phyloP scores from a whole-genome alignment of 202 grass and related monocot species.

The Dendrocalamus latiflorus region DNA sequence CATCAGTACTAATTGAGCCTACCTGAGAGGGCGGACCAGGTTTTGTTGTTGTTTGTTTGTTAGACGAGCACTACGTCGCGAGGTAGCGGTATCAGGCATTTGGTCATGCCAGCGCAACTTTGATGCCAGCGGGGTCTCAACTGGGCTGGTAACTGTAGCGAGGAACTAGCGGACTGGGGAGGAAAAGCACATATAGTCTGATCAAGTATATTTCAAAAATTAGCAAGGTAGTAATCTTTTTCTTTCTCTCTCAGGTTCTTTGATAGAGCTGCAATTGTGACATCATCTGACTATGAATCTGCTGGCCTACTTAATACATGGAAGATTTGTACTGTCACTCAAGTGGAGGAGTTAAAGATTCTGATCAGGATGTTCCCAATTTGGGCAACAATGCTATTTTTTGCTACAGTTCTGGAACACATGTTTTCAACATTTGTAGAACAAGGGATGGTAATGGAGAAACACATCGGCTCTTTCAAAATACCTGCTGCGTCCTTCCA shows the following conservation, averaged over 20 bases:
- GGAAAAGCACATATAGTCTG: too few relatives aligned
- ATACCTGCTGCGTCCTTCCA: constrained; percentile 70
- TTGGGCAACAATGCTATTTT: constrained; percentile 56
- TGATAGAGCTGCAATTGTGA: constrained; percentile 72
- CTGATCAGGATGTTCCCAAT: constrained; percentile 63
- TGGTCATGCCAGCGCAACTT: too few relatives aligned
- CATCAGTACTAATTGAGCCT: too few relatives aligned
- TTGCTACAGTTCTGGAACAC: constrained; percentile 52
- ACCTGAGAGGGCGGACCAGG: too few relatives aligned
- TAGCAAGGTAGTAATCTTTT: not conserved
- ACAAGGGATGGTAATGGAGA: constrained; percentile 69
- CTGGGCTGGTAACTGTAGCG: too few relatives aligned
- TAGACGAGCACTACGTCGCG: too few relatives aligned
- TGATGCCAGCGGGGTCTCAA: too few relatives aligned
- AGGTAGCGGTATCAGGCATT: too few relatives aligned
- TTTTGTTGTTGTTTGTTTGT: too few relatives aligned
- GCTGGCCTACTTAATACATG: constrained; percentile 41
- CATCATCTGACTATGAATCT: constrained; percentile 31
- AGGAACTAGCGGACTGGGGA: too few relatives aligned
- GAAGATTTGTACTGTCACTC: constrained; percentile 71
- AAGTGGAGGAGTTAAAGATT: constrained; percentile 88
- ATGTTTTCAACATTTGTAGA: constrained; percentile 68
- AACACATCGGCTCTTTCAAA: constrained; percentile 38
- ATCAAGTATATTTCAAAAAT: not conserved
- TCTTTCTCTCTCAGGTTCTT: constrained; percentile 70